Evolutionary conservation across 2,329 filamentous ascomycete species (phyloP).

Genomic region (Calonectria ilicicola): DNA sequence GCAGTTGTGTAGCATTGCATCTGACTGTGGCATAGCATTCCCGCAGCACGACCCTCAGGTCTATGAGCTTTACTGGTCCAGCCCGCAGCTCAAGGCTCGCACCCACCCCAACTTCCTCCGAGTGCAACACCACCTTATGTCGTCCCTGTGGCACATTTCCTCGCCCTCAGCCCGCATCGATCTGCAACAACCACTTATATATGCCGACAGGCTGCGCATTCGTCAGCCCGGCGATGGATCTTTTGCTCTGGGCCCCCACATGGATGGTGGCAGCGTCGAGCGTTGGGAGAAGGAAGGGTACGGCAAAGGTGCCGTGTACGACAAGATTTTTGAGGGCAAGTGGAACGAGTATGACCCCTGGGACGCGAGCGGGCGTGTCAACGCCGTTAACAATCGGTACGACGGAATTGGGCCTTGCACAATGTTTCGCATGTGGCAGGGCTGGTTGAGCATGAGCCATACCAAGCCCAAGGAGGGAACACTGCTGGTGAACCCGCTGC

Average conservation of each 20-base stretch:
- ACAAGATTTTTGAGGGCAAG: conserved; percentile 75
- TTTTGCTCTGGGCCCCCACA: conserved; percentile 79
- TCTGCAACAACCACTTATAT: conserved; percentile 68
- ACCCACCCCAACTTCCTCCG: conserved; percentile 72
- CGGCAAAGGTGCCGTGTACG: conserved; percentile 76
- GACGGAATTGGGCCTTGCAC: conserved; percentile 84
- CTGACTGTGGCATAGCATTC: conserved; percentile 61
- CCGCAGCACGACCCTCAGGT: conserved; percentile 76
- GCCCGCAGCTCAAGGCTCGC: conserved; percentile 75
- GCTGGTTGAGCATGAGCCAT: conserved; percentile 86
- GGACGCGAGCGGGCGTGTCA: conserved; percentile 78
- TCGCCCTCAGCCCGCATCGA: conserved; percentile 62
- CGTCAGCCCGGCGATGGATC: conserved; percentile 76
- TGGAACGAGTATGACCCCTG: conserved; percentile 90
- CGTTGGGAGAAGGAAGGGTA: conserved; percentile 81
- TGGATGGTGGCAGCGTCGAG: conserved; percentile 81
- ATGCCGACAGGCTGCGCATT: conserved; percentile 80
- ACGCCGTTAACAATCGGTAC: conserved; percentile 80
- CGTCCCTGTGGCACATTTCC: conserved; percentile 68
- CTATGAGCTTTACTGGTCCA: conserved; percentile 82
- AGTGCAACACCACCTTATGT: conserved; percentile 72
- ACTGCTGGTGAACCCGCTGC: conserved; percentile 82
- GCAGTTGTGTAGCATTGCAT: not conserved
- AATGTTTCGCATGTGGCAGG: conserved; percentile 91
- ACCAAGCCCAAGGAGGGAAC: conserved; percentile 82